Evolutionary conservation across 2,329 filamentous ascomycete species (phyloP), one percentile per base, ranked within the genome.

Genomic region (Trichoderma simmonsii): DNA sequence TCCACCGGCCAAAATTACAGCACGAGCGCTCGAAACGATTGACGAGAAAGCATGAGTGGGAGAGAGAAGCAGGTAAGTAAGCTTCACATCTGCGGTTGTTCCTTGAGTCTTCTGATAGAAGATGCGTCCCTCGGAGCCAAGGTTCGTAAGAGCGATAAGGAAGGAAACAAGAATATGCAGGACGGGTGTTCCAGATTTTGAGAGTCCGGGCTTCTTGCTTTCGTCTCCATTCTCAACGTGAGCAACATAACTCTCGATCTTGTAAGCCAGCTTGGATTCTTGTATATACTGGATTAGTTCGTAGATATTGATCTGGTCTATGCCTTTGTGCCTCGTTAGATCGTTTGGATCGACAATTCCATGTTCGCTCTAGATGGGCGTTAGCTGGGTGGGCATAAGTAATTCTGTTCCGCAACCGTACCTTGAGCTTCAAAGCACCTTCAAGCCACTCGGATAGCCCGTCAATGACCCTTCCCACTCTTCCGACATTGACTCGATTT

Each of bases 241-340:
- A 3, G 88, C 86, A 3, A 90, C 88, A 78, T 98, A 99, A 63
- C 93, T 92, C 81, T 99, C 95, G 12, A 98, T 93, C 80, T 99
- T 99, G 74, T 95, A 92, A 1, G 95, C 95, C 14, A 99, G 84
- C 77, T 97, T 98, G 73, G 95, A 98, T 74, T 96, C 92, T 77
- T 95, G 92, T 4, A 99, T 88, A 80, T 98, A 98, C 57, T 90
- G 88, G 36, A 95, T 90, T 15, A 99, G 86, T 78, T 96, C 95
- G 82, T 93, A 95, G 34, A 98, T 88, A 77, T 98, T 97, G 82
- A 99, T 95, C 78, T 98, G 95, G 78, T 99, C 96, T 28, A 96
- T 92, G 0, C 94, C 94, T 79, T 97, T 97, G 48, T 91, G 90
- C 28, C 90, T 87, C 75, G 98, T 90, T 1, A 99, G 85, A 6